phyloP scores from a whole-genome alignment of 2,329 filamentous ascomycete genomes.

The Lachnellula arida region DNA sequence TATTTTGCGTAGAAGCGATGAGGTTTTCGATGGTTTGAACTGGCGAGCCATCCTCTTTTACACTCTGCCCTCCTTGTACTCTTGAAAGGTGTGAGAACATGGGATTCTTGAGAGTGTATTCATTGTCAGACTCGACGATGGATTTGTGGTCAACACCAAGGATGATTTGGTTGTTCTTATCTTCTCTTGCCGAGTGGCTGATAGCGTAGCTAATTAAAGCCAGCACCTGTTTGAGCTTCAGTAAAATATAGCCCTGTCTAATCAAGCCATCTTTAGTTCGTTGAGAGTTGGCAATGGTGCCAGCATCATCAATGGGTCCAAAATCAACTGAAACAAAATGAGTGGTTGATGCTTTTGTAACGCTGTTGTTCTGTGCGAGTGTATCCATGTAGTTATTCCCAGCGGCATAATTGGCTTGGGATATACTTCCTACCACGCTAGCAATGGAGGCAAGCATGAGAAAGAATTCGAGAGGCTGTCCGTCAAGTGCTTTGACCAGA shows the following conservation, averaged over 20 bases:
- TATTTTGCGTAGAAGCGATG: neutral
- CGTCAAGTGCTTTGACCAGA: constrained; percentile 5
- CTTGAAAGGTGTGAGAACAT: constrained; percentile 5
- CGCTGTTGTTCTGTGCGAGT: constrained; percentile 6
- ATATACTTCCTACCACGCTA: constrained; percentile 14
- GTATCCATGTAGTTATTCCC: constrained; percentile 28
- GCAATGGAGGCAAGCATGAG: constrained; percentile 32
- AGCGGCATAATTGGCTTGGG: constrained; percentile 14
- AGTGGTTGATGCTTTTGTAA: neutral
- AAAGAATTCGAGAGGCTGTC: constrained; percentile 7
- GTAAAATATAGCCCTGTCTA: constrained; percentile 11
- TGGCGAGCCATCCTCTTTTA: neutral
- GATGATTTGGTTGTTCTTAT: constrained; percentile 16
- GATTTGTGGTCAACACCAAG: constrained; percentile 4
- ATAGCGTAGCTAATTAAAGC: constrained; percentile 22
- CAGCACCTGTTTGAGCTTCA: constrained; percentile 24
- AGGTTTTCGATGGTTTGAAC: neutral
- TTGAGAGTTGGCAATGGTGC: constrained; percentile 10
- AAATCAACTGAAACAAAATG: constrained; percentile 22
- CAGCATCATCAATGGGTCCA: constrained; percentile 18
- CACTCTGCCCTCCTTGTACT: neutral
- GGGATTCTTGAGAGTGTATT: constrained; percentile 2
- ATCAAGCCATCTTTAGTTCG: constrained; percentile 8
- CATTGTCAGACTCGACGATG: constrained; percentile 3
- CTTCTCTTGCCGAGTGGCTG: constrained; percentile 14